These are phyloP conservation scores for Aureobasidium sp. DNA, from an alignment of 2,329 filamentous ascomycete genomes.

Conservation along the genomic window DNA sequence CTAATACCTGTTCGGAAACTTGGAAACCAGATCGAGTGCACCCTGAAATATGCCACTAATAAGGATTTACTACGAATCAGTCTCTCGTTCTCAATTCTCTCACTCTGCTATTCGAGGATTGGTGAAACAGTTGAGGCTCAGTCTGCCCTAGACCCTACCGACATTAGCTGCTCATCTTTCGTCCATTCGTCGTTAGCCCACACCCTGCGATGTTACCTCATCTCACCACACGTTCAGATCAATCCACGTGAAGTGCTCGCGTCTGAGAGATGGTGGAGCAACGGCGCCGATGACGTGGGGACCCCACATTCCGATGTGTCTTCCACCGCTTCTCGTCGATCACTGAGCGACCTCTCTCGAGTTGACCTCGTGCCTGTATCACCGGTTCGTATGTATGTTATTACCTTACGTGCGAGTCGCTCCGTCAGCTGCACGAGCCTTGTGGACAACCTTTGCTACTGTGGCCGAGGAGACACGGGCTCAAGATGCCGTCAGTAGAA, in stretches of 20 bases:
- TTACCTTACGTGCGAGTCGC: background rate
- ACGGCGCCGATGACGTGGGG: conserved; percentile 4
- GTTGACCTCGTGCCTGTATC: conserved; percentile 11
- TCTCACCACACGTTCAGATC: conserved; percentile 1
- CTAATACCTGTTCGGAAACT: too few species aligned
- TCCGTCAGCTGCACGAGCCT: conserved; percentile 8
- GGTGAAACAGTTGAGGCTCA: background rate
- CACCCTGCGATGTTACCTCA: background rate
- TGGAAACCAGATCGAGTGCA: too few species aligned
- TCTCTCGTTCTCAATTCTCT: too few species aligned
- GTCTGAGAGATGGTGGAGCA: background rate
- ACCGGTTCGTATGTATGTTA: conserved; percentile 1
- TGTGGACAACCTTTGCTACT: background rate
- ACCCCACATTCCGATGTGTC: conserved; percentile 13
- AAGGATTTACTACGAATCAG: too few species aligned
- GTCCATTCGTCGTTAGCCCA: background rate
- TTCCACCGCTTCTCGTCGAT: background rate
- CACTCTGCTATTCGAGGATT: background rate
- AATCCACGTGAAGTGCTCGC: conserved; percentile 6
- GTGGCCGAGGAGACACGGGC: background rate
- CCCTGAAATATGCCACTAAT: too few species aligned
- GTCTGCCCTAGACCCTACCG: background rate
- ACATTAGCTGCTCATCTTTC: background rate
- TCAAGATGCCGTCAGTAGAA: background rate
- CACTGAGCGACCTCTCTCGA: background rate